Evolutionary conservation across 108 stramenopile genomes (phyloP).

Genomic region (Parietichytrium sp.): DNA sequence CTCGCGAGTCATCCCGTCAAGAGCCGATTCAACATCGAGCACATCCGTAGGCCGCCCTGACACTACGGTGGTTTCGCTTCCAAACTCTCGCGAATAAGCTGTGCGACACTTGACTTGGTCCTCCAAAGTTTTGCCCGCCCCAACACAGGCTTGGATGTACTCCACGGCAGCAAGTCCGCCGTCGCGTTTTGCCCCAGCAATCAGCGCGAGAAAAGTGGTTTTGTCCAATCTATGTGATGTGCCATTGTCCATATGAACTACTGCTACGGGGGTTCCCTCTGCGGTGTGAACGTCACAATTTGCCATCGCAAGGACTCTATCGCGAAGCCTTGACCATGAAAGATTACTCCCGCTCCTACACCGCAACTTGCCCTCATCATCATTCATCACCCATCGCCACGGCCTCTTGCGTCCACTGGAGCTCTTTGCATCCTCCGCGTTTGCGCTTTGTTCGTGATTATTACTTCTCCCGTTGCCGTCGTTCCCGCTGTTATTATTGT

Average conservation of each 20-base stretch:
- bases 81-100: not conserved
- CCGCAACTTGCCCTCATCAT: slow-evolving; percentile 7
- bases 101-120: not conserved
- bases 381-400: not conserved
- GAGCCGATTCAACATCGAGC: not conserved
- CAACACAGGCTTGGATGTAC: not conserved
- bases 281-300: no score
- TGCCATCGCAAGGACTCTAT: not conserved
- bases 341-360: not conserved
- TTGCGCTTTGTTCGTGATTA: not conserved
- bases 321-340: not conserved
- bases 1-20: not conserved
- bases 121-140: no score
- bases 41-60: not conserved
- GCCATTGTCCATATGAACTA: not conserved
- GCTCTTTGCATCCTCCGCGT: not conserved
- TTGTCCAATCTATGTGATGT: not conserved
- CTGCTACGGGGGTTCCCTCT: not conserved
- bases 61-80: not conserved
- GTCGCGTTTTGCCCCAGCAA: slow-evolving; percentile 20
- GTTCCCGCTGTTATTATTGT: no score
- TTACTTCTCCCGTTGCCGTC: not conserved
- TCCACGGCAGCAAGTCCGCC: not conserved
- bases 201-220: not conserved
- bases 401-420: not conserved